phyloP scores from a whole-genome alignment of 192 early-diverging fungal species.

The Lobulomyces angularis region DNA sequence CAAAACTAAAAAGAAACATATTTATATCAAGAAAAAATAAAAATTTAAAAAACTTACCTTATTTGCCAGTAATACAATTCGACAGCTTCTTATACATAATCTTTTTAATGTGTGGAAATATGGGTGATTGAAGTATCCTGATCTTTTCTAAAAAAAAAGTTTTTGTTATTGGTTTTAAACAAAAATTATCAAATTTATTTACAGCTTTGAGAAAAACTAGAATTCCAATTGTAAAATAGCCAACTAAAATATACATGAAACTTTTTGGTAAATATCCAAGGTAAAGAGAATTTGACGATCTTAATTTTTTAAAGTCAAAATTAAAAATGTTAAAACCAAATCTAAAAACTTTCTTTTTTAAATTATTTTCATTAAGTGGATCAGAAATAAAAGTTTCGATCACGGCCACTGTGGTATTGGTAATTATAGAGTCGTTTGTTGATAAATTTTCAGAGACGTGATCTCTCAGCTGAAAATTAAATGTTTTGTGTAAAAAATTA shows the following conservation, averaged over 20 bases:
- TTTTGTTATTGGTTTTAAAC: neutral
- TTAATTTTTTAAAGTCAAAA: too few species aligned
- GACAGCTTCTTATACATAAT: conserved; percentile 17
- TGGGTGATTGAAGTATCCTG: conserved; percentile 21
- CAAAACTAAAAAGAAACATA: conserved; percentile 30
- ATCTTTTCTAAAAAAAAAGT: conserved; percentile 12
- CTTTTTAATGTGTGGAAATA: conserved; percentile 26
- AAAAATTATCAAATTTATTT: conserved; percentile 5
- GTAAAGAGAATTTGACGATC: too few species aligned
- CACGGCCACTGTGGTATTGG: too few species aligned
- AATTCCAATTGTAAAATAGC: conserved; percentile 43
- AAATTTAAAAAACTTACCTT: conserved; percentile 29
- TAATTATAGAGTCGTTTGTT: too few species aligned
- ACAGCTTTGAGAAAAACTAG: conserved; percentile 26
- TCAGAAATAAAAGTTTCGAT: too few species aligned
- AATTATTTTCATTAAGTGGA: too few species aligned
- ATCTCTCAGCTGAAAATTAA: too few species aligned
- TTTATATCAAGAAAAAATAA: neutral
- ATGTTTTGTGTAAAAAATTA: conserved; percentile 24
- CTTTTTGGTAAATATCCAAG: conserved; percentile 42
- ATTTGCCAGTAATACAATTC: conserved; percentile 17
- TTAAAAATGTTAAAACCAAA: too few species aligned
- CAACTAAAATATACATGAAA: conserved; percentile 39
- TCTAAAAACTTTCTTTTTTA: too few species aligned
- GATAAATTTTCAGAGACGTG: too few species aligned